Percentiles rank a stretch among this genome's conserved stretches.
These are phyloP conservation scores for Kappamyces sp. DNA, from an alignment of 192 early-diverging fungal genomes.

Conservation along the genomic window DNA sequence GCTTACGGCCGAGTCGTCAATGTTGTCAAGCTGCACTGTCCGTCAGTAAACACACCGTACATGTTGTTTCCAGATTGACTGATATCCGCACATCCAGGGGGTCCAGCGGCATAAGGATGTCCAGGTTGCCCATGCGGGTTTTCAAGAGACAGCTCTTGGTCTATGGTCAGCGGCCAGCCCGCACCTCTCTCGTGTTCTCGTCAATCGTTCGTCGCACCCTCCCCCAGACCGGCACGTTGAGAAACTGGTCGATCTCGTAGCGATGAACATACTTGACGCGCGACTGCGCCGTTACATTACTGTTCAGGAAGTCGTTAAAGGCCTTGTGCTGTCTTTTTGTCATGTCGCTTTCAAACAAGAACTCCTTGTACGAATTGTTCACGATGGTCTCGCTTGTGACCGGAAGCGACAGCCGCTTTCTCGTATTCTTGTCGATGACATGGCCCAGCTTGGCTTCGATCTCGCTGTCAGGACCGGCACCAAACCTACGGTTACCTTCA, in stretches of 20 bases:
- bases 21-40: neutral
- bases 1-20: neutral
- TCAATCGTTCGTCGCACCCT: conserved; percentile 1
- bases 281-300: neutral
- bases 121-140: neutral
- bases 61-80: conserved; percentile 17
- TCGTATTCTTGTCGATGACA: neutral
- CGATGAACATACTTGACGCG: neutral
- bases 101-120: conserved; percentile 1
- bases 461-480: neutral
- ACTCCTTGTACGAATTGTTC: neutral
- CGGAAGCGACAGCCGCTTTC: conserved; percentile 1
- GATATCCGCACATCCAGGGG: conserved; percentile 15
- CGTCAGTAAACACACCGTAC: neutral
- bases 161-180: neutral
- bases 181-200: neutral
- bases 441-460: conserved; percentile 9
- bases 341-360: conserved; percentile 12
- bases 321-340: conserved; percentile 6
- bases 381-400: conserved; percentile 4
- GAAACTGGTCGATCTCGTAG: conserved; percentile 4
- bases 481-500: no score
- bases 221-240: neutral
- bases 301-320: conserved; percentile 8
- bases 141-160: conserved; percentile 1